Conservation (phyloP, 2,329 filamentous ascomycete genomes). For the Sarocladium brachiariae region DNA sequence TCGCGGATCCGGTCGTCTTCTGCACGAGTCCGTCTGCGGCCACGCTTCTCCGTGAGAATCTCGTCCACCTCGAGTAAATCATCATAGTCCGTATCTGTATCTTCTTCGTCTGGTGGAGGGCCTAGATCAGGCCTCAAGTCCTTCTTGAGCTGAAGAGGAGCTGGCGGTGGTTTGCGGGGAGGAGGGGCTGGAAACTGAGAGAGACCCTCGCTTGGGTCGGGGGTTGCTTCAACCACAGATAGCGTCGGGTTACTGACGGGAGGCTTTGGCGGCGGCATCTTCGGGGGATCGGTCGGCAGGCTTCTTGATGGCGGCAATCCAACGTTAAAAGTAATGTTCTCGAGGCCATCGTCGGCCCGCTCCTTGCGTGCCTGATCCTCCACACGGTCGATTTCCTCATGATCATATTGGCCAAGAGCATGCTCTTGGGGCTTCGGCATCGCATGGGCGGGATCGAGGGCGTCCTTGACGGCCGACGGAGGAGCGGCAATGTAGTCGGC, state of each 20-base stretch:
- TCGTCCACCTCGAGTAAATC: conserved; percentile 66
- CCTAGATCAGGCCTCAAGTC: conserved; percentile 17
- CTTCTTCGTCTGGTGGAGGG: conserved; percentile 44
- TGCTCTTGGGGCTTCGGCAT: conserved; percentile 58
- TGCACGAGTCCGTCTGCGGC: conserved; percentile 75
- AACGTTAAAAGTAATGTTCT: conserved; percentile 43
- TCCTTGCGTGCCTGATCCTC: conserved; percentile 39
- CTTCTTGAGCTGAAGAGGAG: conserved; percentile 62
- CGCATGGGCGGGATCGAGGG: conserved; percentile 40
- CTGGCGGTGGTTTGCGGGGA: conserved; percentile 75
- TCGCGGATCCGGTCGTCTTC: conserved; percentile 80
- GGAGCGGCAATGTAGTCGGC: conserved; percentile 33
- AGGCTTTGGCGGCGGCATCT: conserved; percentile 44
- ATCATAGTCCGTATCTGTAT: conserved; percentile 77
- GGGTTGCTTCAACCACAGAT: conserved; percentile 36
- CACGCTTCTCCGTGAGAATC: conserved; percentile 54
- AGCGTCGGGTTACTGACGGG: conserved; percentile 34
- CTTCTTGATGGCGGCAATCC: conserved; percentile 50
- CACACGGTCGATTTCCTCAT: conserved; percentile 44
- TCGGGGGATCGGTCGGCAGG: conserved; percentile 45
- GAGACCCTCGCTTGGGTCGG: conserved; percentile 36
- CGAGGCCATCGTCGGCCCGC: conserved; percentile 33
- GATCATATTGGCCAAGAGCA: conserved; percentile 49
- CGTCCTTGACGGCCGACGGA: conserved; percentile 3
- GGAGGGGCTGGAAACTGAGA: conserved; percentile 53